Base-by-base conservation (phyloP, 345 rosid species). In the Syzygium aqueum region DNA sequence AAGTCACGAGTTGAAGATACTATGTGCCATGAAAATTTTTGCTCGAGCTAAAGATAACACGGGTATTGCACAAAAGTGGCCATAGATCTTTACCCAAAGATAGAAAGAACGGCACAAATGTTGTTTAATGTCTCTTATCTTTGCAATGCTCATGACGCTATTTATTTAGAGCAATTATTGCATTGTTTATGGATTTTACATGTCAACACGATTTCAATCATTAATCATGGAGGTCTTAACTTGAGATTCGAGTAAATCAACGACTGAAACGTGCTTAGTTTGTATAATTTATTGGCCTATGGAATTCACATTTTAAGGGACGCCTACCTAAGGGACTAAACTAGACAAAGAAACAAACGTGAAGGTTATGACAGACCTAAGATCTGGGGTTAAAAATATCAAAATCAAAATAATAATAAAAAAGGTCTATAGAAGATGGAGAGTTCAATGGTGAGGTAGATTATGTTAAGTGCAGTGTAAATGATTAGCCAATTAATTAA, bases 61-160 rank as follows among this genome's bases (percentile, higher is more conserved):
- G 67, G 17, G 4, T n/a, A 6, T 2, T 14, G 73, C 73, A 0
- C 6, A 61, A 61, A n/a, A 13, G 0, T 5, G 4, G 7, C 4
- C 0, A 0, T 0, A 1, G 0, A 61, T 61, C 9, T 61, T 61
- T 61, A n/a, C 15, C 30, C 9, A n/a, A n/a, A 13, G 0, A 0
- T 8, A 16, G 13, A 67, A 33, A 33, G 17, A 67, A 33, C 3
- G 1, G 5, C 25, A 1, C 7, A 1, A n/a, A 33, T 33, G 0
- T 8, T 0, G 0, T 67, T 73, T 33, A 19, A 73, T 33, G 11
- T 5, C 3, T 10, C 0, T 8, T 16, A 14, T 16, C 0, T 65
- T 33, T 33, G 49, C 0, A 5, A 73, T 73, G 14, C 14, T 56
- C 10, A 2, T 5, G 61, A 56, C 5, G 23, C 12, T 56, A 22